Percentiles rank a stretch among this genome's conserved stretches.
These are phyloP conservation scores for Eustoma russellianum DNA, from an alignment of 257 asterid genomes.

Conservation along the genomic window DNA sequence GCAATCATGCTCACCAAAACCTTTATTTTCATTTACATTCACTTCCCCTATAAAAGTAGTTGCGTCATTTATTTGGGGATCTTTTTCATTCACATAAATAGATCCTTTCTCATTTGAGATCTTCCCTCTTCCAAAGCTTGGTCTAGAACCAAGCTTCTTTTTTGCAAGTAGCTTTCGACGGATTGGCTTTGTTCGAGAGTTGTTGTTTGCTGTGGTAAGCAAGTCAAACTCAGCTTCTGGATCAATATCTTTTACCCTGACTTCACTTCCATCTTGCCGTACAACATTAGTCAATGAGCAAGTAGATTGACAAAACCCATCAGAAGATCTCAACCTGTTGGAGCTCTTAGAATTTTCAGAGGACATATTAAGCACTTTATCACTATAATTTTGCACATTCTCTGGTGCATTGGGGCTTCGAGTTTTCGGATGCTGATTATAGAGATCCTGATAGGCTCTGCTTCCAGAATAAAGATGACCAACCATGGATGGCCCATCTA, in stretches of 20 bases:
- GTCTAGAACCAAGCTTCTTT: conserved; percentile 49
- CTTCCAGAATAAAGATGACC: no score
- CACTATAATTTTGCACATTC: conserved; percentile 18
- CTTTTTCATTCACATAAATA: conserved; percentile 23
- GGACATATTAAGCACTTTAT: conserved; percentile 20
- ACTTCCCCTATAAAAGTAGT: conserved; percentile 16
- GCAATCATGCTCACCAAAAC: conserved; percentile 20
- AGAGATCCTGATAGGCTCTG: no score
- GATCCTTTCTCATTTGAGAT: conserved; percentile 35
- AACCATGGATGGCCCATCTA: conserved; percentile 14
- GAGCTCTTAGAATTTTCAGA: conserved; percentile 21
- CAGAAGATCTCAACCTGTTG: conserved; percentile 9
- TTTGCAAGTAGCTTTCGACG: conserved; percentile 34
- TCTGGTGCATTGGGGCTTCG: conserved; percentile 7
- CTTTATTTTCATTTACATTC: conserved; percentile 13
- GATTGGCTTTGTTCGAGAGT: conserved; percentile 22
- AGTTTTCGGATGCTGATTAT: no score
- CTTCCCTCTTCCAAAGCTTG: conserved; percentile 26
- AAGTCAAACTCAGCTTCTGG: conserved; percentile 17
- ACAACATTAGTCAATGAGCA: conserved; percentile 19
- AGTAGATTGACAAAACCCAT: conserved; percentile 16
- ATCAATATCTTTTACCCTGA: conserved; percentile 16
- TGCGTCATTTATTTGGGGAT: conserved; percentile 11
- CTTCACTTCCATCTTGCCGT: conserved; percentile 13
- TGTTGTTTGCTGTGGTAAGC: conserved; percentile 22